Conservation (phyloP, 2,329 filamentous ascomycete genomes). For the Diplodia scrobiculata region DNA sequence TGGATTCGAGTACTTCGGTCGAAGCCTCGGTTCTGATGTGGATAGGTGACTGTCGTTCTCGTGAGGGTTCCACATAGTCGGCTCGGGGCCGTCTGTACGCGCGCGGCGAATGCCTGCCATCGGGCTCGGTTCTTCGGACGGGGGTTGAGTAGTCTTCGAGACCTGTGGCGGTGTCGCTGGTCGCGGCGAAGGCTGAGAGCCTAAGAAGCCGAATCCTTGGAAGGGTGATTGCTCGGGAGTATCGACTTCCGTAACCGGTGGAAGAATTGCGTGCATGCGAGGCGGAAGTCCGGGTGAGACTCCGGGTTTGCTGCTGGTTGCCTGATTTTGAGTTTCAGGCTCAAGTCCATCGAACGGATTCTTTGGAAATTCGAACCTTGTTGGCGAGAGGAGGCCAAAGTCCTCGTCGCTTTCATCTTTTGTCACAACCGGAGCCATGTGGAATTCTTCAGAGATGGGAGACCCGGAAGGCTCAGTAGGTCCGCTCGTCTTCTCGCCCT, state of each 20-base stretch:
- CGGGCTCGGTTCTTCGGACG: conserved; percentile 27
- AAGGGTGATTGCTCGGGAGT: conserved; percentile 24
- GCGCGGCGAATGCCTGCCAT: conserved; percentile 18
- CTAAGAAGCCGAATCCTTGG: conserved; percentile 26
- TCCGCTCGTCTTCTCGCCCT: background rate
- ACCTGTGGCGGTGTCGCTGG: conserved; percentile 13
- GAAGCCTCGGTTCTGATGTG: conserved; percentile 22
- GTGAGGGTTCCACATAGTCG: conserved; percentile 20
- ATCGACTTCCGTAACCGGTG: conserved; percentile 16
- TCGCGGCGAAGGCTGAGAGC: conserved; percentile 12
- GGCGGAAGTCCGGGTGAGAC: background rate
- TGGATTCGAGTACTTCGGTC: conserved; percentile 46
- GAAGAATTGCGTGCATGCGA: conserved; percentile 28
- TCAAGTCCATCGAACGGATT: conserved; percentile 36
- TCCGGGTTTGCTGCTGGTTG: background rate
- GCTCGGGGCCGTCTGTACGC: conserved; percentile 11
- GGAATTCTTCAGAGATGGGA: conserved; percentile 45
- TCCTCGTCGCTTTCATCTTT: conserved; percentile 41
- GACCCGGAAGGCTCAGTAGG: conserved; percentile 36
- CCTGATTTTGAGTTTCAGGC: background rate
- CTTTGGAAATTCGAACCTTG: conserved; percentile 46
- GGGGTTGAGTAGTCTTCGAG: background rate
- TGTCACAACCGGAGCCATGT: conserved; percentile 38
- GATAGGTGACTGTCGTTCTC: conserved; percentile 38
- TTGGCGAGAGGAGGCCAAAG: conserved; percentile 46